A percentile compares a stretch with the other conserved stretches of the same genome.
Evolutionary conservation across 2,329 filamentous ascomycete genomes (phyloP).

Genomic region (Aspergillus proliferans): DNA sequence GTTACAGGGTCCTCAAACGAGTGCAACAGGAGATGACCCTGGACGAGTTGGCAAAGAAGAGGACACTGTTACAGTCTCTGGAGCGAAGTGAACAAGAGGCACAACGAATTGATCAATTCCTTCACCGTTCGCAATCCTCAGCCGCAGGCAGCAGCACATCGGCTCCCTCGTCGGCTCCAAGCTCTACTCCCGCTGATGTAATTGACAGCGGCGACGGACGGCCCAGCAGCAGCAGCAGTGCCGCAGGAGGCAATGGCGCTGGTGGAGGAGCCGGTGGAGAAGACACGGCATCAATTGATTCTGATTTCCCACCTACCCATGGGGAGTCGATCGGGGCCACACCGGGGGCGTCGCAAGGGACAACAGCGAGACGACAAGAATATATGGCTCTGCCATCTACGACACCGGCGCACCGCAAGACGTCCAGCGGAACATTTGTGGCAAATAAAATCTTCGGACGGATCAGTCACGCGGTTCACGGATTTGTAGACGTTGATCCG

Average conservation of each 20-base stretch:
- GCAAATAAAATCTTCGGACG: constrained; percentile 90
- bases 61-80: constrained; percentile 72
- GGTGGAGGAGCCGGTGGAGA: constrained; percentile 36
- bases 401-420: constrained; percentile 64
- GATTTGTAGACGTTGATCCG: constrained; percentile 92
- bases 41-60: constrained; percentile 87
- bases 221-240: constrained; percentile 44
- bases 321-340: constrained; percentile 57
- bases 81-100: constrained; percentile 91
- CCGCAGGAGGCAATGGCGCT: background rate
- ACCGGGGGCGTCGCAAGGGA: constrained; percentile 71
- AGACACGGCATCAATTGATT: constrained; percentile 86
- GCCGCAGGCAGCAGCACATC: constrained; percentile 36
- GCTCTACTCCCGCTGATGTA: constrained; percentile 35
- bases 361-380: constrained; percentile 39
- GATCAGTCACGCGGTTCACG: constrained; percentile 90
- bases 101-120: constrained; percentile 85
- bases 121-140: constrained; percentile 51
- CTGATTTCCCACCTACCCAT: constrained; percentile 88
- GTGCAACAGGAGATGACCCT: constrained; percentile 97
- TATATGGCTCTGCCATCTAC: constrained; percentile 16
- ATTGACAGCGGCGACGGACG: constrained; percentile 30
- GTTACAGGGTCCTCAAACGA: constrained; percentile 85
- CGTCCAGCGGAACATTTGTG: constrained; percentile 79
- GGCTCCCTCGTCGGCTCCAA: constrained; percentile 47